Evolutionary conservation across 2,329 filamentous ascomycete genomes (phyloP), one percentile per base, ranked within the genome.

Genomic region (Mycosphaerella sp.): DNA sequence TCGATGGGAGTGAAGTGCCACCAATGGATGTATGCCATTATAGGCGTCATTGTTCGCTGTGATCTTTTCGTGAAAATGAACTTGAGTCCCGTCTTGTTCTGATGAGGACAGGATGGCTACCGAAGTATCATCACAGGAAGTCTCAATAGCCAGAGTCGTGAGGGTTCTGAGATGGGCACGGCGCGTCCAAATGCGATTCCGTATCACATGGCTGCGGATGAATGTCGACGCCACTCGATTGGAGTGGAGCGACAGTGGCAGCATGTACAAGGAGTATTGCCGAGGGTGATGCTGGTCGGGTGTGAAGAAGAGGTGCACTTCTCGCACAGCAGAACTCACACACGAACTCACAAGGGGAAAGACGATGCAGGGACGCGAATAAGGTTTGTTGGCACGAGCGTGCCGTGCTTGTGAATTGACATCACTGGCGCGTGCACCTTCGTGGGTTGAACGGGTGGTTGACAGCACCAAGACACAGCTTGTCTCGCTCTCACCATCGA

Each of bases 41-140:
- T 84, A 91, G 26, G 76, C 74, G 48, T 83, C 81, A 68, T 88
- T 90, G 69, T 95, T 85, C 4, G 87, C 86, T 0, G 90, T 95
- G 59, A 92, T 73, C 64, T 88, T 93, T 64, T 85, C 78, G 68
- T 95, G 85, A 74, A 89, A 95, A 62, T 86, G 82, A 10, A 69
- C 62, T 31, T 61, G 46, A 9, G 64, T 47, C 14, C 38, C 49
- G 21, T 42, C 45, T 45, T 46, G 47, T 11, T 43, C 14, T 26
- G 54, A 51, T 45, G 61, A 57, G 26, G 26, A 29, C 21, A 96
- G 77, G 45, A 97, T 73, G 31, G 92, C 86, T 17, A 96, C 90
- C 54, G 87, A 91, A 1, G 91, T 95, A 74, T 97, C 92, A 73
- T 97, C 92, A 77, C 92, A 93, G 2, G 86, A 90, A 8, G 86